Percentiles rank a stretch among this genome's conserved stretches.
Conservation (phyloP, 1,139 yeast species). For the Sugiyamaella neomexicana region DNA sequence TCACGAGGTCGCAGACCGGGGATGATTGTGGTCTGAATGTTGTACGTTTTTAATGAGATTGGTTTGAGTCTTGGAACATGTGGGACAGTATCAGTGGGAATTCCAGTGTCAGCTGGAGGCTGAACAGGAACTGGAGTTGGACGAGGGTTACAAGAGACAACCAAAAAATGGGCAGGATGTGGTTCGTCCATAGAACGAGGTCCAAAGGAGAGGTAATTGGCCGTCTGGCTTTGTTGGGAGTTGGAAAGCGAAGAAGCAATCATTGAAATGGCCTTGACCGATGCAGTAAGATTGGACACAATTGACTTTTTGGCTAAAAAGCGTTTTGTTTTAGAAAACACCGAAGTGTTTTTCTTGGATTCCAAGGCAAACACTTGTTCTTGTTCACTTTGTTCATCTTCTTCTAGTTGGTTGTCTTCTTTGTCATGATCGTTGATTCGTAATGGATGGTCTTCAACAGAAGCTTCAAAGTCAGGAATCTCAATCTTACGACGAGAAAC, state of each 20-base stretch:
- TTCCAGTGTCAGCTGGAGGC: no score
- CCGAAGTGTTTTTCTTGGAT: conserved; percentile 7
- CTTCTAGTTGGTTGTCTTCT: conserved; percentile 3
- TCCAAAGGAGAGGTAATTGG: conserved; percentile 32
- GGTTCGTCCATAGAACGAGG: conserved; percentile 38
- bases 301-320: conserved; percentile 23
- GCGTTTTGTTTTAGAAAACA: conserved; percentile 12
- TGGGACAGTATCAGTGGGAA: neutral
- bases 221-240: conserved; percentile 31
- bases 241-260: conserved; percentile 34
- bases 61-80: conserved; percentile 20
- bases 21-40: conserved; percentile 35
- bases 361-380: neutral
- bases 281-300: conserved; percentile 33
- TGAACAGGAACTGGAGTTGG: neutral
- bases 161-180: conserved; percentile 26
- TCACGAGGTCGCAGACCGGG: conserved; percentile 39
- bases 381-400: conserved; percentile 1
- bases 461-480: conserved; percentile 16
- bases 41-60: conserved; percentile 38
- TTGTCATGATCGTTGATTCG: conserved; percentile 5
- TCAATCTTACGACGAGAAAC: conserved; percentile 17
- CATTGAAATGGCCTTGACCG: conserved; percentile 32
- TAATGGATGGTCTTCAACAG: conserved; percentile 23
- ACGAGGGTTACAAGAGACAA: conserved; percentile 2